A percentile compares a stretch with the other conserved stretches of the same genome.
Conservation (phyloP, 306 rosid genomes). For the Citrullus colocynthis region DNA sequence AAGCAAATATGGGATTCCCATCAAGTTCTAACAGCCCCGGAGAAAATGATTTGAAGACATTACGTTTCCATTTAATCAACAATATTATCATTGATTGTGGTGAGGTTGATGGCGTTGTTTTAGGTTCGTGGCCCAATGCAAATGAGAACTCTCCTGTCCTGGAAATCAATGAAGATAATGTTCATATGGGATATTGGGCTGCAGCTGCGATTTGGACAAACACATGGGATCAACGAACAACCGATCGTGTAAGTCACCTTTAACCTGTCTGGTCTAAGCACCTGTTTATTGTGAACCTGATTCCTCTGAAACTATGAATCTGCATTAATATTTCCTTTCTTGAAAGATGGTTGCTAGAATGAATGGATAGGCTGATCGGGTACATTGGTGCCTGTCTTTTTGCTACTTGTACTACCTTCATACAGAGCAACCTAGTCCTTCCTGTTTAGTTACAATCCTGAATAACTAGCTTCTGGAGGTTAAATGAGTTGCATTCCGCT, state of each 20-base stretch:
- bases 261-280: not conserved
- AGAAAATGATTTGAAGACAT: conserved; percentile 36
- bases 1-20: conserved; percentile 29
- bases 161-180: conserved; percentile 41
- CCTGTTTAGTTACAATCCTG: not conserved
- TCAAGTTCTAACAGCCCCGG: conserved; percentile 33
- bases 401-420: too few relatives aligned
- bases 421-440: not conserved
- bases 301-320: not conserved
- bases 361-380: not conserved
- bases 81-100: conserved; percentile 55
- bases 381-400: not conserved
- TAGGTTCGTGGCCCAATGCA: conserved; percentile 59
- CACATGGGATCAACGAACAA: conserved; percentile 74
- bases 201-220: conserved; percentile 85
- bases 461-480: too few relatives aligned
- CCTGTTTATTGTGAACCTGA: not conserved
- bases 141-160: conserved; percentile 34
- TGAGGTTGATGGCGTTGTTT: conserved; percentile 84
- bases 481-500: too few relatives aligned
- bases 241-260: conserved; percentile 77
- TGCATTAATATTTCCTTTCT: not conserved
- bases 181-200: conserved; percentile 75
- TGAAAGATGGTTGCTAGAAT: not conserved
- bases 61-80: conserved; percentile 38